Conservation (phyloP, 768 basidiomycete genomes). For the Piloderma croceum region DNA sequence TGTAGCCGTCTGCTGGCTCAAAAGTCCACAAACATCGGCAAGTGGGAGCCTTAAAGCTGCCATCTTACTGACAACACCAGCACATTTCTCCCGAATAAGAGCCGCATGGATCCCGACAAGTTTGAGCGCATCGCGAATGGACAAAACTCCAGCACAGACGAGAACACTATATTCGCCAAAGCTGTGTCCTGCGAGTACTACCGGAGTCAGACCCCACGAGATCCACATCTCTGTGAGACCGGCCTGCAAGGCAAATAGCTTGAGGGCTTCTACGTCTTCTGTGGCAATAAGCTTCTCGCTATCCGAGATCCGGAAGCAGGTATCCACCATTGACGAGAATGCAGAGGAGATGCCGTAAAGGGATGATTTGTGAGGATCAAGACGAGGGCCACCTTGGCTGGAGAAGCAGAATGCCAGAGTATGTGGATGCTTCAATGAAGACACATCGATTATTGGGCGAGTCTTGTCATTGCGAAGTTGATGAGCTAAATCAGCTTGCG, state of each 20-base stretch:
- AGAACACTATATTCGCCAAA: conserved; percentile 77
- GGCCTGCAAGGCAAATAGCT: conserved; percentile 60
- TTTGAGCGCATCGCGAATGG: conserved; percentile 51
- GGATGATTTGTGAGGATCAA: conserved; percentile 52
- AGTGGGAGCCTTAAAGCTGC: too few species aligned
- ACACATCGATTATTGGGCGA: too few species aligned
- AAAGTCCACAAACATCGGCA: too few species aligned
- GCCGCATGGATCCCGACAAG: conserved; percentile 55
- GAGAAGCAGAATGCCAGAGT: conserved; percentile 61
- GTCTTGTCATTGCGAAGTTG: conserved; percentile 39
- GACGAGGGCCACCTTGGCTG: conserved; percentile 66
- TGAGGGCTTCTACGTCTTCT: conserved; percentile 46
- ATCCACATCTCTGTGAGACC: conserved; percentile 61
- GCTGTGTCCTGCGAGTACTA: conserved; percentile 64
- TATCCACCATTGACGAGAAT: conserved; percentile 50
- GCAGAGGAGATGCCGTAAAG: conserved; percentile 46
- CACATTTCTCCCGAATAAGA: too few species aligned
- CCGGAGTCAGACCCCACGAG: conserved; percentile 58
- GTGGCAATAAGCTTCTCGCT: conserved; percentile 30
- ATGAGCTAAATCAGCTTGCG: conserved; percentile 40
- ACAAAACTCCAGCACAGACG: conserved; percentile 53
- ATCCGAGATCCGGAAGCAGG: conserved; percentile 44
- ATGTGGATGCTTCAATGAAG: conserved; percentile 25
- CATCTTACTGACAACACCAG: too few species aligned
- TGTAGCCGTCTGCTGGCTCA: too few species aligned